Base-by-base conservation (phyloP, 805 yeast species). In the Hanseniaspora pseudoguilliermondii region DNA sequence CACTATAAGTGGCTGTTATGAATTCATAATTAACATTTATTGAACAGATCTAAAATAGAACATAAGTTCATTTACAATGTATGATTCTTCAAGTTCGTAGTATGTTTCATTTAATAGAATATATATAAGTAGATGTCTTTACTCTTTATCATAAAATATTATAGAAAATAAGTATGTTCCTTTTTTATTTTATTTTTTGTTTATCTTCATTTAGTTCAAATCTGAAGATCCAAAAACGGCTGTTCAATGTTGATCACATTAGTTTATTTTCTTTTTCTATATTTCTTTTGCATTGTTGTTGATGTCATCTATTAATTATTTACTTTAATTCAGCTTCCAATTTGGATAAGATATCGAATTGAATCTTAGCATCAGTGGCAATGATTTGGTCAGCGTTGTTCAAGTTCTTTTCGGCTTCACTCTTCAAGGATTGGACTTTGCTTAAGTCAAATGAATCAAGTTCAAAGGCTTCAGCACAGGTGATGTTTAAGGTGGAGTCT, bases 311-410 rank as follows among this genome's bases (percentile, higher is more conserved):
- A 27, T 40, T 29, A 21, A 15, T 18, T 15, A 16, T 47, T 62
- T 65, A 53, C 34, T 53, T 68, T 53, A 66, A 63, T 55, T 65
- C 68, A 10, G 64, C 80, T 71, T 86, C 84, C 70, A 91, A 78
- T 65, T 96, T 93, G 81, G 91, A 96, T 70, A 93, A 82, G 57
- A 93, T 96, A 76, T 93, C 97, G 69, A 91, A 78, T 79, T 91
- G 93, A 69, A 93, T 87, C 71, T 83, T 82, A 66, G 97, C 97
- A 76, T 86, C 95, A 62, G 96, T 95, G 64, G 95, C 93, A 62
- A 81, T 86, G 58, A 78, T 80, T 75, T 86, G 96, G 65, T 86
- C 97, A 50, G 91, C 73, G 59, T 95, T 84, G 59, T 83, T 66
- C 46, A 83, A 81, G 73, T 89, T 86, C 82, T 88, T 89, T 75